A percentile compares a stretch with the other conserved stretches of the same genome.
Evolutionary conservation across 2,329 filamentous ascomycete genomes (phyloP).

Genomic region (Phialophora expanda): DNA sequence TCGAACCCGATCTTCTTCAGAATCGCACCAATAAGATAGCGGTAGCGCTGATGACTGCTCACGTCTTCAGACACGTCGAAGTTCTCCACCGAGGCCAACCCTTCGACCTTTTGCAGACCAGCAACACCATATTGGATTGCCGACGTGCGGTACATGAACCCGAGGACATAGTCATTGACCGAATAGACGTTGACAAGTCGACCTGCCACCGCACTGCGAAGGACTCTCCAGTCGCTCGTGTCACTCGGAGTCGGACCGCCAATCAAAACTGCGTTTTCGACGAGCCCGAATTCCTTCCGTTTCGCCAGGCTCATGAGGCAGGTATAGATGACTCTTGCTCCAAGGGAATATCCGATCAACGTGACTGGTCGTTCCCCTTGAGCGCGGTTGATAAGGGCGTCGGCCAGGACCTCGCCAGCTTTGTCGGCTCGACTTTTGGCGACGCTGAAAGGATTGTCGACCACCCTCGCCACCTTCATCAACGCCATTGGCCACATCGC

Average conservation of each 20-base stretch:
- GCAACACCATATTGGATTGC: slow-evolving; percentile 83
- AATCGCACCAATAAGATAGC: slow-evolving; percentile 69
- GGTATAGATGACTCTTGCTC: slow-evolving; percentile 79
- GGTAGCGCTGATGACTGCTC: slow-evolving; percentile 72
- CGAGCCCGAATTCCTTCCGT: slow-evolving; percentile 77
- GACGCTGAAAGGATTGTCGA: slow-evolving; percentile 83
- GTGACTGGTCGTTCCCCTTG: slow-evolving; percentile 83
- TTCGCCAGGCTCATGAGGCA: slow-evolving; percentile 79
- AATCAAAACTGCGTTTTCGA: slow-evolving; percentile 83
- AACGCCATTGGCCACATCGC: slow-evolving; percentile 73
- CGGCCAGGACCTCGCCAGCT: slow-evolving; percentile 77
- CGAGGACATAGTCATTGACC: slow-evolving; percentile 83
- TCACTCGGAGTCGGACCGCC: slow-evolving; percentile 79
- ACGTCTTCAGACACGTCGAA: slow-evolving; percentile 69
- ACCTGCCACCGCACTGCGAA: slow-evolving; percentile 79
- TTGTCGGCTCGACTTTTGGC: slow-evolving; percentile 79
- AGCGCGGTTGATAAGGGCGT: slow-evolving; percentile 79
- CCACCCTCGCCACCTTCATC: slow-evolving; percentile 67
- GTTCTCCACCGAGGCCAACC: slow-evolving; percentile 62
- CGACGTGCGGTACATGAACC: slow-evolving; percentile 83
- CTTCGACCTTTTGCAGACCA: slow-evolving; percentile 75
- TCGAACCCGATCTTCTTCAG: slow-evolving; percentile 72
- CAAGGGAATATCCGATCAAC: slow-evolving; percentile 79
- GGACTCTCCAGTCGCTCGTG: slow-evolving; percentile 72
- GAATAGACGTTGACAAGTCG: slow-evolving; percentile 87